Evolutionary conservation across 306 rosid species (phyloP).

Genomic region (Rubus parviflorus): DNA sequence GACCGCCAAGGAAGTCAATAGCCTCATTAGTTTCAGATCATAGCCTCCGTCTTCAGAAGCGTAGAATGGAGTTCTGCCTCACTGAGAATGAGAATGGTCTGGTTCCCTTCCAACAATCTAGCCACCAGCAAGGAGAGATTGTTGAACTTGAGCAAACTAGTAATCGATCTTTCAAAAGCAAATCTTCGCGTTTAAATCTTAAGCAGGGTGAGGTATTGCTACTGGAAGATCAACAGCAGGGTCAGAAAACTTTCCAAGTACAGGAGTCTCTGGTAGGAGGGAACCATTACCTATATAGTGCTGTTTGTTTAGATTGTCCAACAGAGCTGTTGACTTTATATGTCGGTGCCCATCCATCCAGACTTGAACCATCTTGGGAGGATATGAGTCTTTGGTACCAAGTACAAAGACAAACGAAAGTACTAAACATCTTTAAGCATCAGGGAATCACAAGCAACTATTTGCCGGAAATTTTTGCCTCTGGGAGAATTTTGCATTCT

Average conservation of each 20-base stretch:
- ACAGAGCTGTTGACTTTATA: slow-evolving; percentile 54
- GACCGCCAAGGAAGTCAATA: slow-evolving; percentile 82
- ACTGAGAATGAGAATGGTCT: slow-evolving; percentile 55
- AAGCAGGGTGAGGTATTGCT: slow-evolving; percentile 58
- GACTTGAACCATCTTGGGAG: slow-evolving; percentile 93
- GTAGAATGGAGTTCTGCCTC: slow-evolving; percentile 68
- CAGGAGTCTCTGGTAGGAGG: slow-evolving; percentile 70
- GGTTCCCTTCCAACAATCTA: slow-evolving; percentile 53
- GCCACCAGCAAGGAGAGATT: slow-evolving; percentile 62
- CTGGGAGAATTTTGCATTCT: slow-evolving; percentile 80
- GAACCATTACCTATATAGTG: slow-evolving; percentile 59
- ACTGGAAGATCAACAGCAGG: slow-evolving; percentile 76
- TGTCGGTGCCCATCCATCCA: slow-evolving; percentile 80
- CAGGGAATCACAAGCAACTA: slow-evolving; percentile 67
- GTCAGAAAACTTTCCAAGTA: slow-evolving; percentile 77
- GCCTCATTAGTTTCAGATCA: slow-evolving; percentile 80
- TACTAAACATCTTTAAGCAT: slow-evolving; percentile 66
- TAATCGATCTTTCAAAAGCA: slow-evolving; percentile 32
- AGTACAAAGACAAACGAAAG: slow-evolving; percentile 96
- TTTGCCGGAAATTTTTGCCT: slow-evolving; percentile 77
- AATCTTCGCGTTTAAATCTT: slow-evolving; percentile 55
- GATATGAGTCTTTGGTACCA: slow-evolving; percentile 98
- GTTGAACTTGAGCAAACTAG: slow-evolving; percentile 69
- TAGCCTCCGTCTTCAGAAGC: slow-evolving; percentile 85
- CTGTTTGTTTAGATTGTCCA: slow-evolving; percentile 67